Evolutionary conservation across 73 alveolate species (phyloP), one percentile per base, ranked within the genome.

Genomic region (Paramecium primaurelia): DNA sequence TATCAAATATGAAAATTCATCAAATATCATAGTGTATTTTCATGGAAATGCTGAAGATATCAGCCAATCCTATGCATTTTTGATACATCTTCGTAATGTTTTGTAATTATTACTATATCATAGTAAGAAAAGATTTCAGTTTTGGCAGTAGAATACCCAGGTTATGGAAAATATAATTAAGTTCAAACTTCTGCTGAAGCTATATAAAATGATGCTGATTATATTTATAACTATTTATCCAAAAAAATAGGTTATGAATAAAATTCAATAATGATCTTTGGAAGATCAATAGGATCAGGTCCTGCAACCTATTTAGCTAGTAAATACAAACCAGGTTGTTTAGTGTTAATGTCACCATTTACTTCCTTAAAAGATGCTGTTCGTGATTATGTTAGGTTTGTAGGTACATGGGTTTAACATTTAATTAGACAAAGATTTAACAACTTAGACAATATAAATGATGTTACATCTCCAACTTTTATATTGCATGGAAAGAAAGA

Each of bases 11-110:
- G 80, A 85, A n/a, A 69, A 94, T 16, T 92, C 97, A 7, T 86
- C 94, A 11, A 95, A 96, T 71, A 90, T 96, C 1, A 77, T 97
- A 44, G 40, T 98, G 7, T 97, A 97, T 88, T 97, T 95, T 94
- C 99, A 97, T 80, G 98, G 99, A 40, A 97, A 97, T 97, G 98
- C 97, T 58, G 99, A 97, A 80, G 99, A 97, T 86, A 91, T 96
- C 18, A 95, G 88, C 8, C 58, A 84, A 8, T 93, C 96, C 14
- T 95, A 95, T 95, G 92, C 92, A 25, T 92, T 95, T 88, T 91
- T 93, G 89, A 18, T 88, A 71, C 80, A 73, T 90, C 86, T 98
- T 34, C 92, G 97, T 58, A 93, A 93, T 36, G 92, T 95, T 38
- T 83, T 96, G 20, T 93, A 96, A 38, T 95, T 73, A 40, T 37